Conservation (phyloP, 345 rosid genomes). For the Tarenaya hassleriana region DNA sequence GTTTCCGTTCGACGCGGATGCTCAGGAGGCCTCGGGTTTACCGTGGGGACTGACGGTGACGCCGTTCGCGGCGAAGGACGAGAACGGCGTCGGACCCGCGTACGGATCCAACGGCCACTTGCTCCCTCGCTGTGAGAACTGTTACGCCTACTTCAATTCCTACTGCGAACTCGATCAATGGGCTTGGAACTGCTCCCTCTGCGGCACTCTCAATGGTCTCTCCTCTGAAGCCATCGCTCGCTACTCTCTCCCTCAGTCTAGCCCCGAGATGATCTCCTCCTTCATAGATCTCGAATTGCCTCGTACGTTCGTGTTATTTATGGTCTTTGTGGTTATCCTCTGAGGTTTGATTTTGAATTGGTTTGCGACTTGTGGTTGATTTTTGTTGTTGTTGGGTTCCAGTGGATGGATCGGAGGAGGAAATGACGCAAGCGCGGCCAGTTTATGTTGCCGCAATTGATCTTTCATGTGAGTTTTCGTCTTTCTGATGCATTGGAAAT, state of each 20-base stretch:
- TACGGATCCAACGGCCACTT: slow-evolving; percentile 78
- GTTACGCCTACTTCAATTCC: slow-evolving; percentile 91
- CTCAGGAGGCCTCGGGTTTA: slow-evolving; percentile 70
- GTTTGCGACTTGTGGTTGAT: background rate
- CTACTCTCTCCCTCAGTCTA: slow-evolving; percentile 69
- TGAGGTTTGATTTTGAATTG: background rate
- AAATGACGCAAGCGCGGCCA: slow-evolving; percentile 66
- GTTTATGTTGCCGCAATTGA: slow-evolving; percentile 97
- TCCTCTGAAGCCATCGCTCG: slow-evolving; percentile 65
- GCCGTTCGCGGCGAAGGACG: slow-evolving; percentile 83
- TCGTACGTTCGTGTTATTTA: slow-evolving; percentile 28
- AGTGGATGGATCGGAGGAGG: slow-evolving; percentile 81
- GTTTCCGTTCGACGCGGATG: slow-evolving; percentile 73
- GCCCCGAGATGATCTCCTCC: slow-evolving; percentile 83
- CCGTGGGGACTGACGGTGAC: slow-evolving; percentile 93
- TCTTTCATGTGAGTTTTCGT: slow-evolving; percentile 63
- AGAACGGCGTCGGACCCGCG: slow-evolving; percentile 64
- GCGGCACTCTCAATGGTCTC: slow-evolving; percentile 86
- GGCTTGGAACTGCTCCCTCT: slow-evolving; percentile 91
- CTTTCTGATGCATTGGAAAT: background rate
- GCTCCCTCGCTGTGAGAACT: slow-evolving; percentile 88
- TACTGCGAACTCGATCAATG: slow-evolving; percentile 93
- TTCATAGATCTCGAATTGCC: slow-evolving; percentile 92
- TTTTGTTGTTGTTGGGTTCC: slow-evolving; percentile 15
- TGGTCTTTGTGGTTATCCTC: background rate